phyloP scores from a whole-genome alignment of 2,329 filamentous ascomycete genomes.

The Coleophoma eucalyptorum region DNA sequence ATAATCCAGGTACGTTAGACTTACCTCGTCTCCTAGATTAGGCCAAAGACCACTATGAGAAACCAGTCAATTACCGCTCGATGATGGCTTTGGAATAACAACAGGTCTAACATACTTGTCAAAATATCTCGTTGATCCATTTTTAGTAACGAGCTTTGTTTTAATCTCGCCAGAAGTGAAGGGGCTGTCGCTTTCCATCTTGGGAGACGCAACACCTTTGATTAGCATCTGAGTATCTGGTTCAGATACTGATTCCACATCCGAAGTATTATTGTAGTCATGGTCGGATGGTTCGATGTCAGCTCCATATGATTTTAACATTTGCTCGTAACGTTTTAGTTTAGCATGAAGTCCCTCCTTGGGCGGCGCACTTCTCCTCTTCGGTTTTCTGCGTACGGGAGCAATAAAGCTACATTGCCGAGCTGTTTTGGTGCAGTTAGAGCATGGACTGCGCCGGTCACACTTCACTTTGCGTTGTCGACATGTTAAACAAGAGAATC shows the following conservation, averaged over 20 bases:
- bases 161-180: constrained; percentile 9
- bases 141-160: constrained; percentile 16
- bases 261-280: constrained; percentile 8
- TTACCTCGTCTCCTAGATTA: constrained; percentile 26
- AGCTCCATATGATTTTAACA: constrained; percentile 15
- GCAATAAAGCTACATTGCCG: constrained; percentile 31
- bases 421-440: constrained; percentile 37
- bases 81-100: background rate
- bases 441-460: constrained; percentile 35
- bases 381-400: constrained; percentile 26
- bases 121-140: constrained; percentile 19
- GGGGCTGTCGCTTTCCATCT: background rate
- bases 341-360: constrained; percentile 19
- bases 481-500: constrained; percentile 30
- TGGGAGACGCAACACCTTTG: constrained; percentile 5
- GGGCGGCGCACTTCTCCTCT: constrained; percentile 9
- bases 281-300: constrained; percentile 19
- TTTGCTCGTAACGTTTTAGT: constrained; percentile 14
- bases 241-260: constrained; percentile 15
- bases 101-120: constrained; percentile 15
- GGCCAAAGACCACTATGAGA: constrained; percentile 22
- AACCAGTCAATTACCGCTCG: constrained; percentile 1
- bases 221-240: constrained; percentile 12
- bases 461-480: constrained; percentile 39
- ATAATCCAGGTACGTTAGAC: background rate